Base-by-base conservation (phyloP, 2,329 filamentous ascomycete species). In the Aschersonia sp. region DNA sequence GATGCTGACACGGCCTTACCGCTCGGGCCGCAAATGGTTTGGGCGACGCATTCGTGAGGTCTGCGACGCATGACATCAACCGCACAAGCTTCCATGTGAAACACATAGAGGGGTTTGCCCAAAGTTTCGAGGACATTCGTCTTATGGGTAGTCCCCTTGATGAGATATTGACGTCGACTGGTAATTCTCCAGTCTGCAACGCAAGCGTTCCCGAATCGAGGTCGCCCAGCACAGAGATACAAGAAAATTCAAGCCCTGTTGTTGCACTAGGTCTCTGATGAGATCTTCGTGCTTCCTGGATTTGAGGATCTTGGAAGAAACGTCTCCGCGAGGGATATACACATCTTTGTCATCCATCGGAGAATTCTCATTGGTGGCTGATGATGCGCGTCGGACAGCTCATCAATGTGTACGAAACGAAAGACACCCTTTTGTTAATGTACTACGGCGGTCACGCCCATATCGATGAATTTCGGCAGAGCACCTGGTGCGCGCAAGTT, bases 361-460 rank as follows among this genome's bases (percentile, higher is more conserved):
- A 76, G 48, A 78, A 78, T 55, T 67, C 76, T 7, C 76, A 79
- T 52, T 62, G 78, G 12, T 74, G 78, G 55, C 59, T 78, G 48
- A 78, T 77, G 71, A 64, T 78, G 61, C 70, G 71, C 49, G 65
- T 78, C 31, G 74, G 71, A 4, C 69, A 73, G 52, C 65, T 79
- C 57, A 74, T 79, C 56, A 77, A 78, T 55, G 69, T 74, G 44
- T 66, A 76, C 47, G 76, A 78, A 52, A 70, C 70, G 3, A 65
- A 67, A 43, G 72, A 78, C 44, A 78, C 75, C 0, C 61, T 80
- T 1, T 77, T 79, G 52, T 57, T 79, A 6, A 61, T 79, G 12
- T 80, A 79, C 56, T 79, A 80, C 48, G 76, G 74, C 9, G 76
- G 76, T 1, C 76, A 80, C 57, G 75, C 75, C 3, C 70, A 71